Evolutionary conservation across 306 rosid species (phyloP), one percentile per base, ranked within the genome.

Genomic region (Fagus sylvatica): DNA sequence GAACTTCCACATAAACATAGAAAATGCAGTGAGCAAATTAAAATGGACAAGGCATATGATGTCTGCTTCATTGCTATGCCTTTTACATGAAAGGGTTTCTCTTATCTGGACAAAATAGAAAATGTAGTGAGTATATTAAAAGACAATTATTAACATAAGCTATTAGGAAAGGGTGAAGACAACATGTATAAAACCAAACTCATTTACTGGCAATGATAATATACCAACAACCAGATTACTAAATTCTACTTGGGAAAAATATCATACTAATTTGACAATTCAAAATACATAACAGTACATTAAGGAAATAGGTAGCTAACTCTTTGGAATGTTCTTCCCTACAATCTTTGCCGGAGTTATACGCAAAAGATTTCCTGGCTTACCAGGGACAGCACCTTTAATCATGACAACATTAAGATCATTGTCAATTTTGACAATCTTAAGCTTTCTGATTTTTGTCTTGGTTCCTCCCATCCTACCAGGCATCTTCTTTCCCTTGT

Each of bases 391-490:
- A 75, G 97, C 99, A 12, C 99, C 99, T 81, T 91, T 91, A 90
- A 95, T 93, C 93, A 95, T 84, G 5, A 95, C 74, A 11, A 90
- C 98, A 74, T 95, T 95, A 36, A 95, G 94, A 28, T 95, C 98
- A 30, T 86, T 87, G 79, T 93, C 98, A 19, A 95, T 85, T 80
- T 95, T 95, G 10, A 95, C 97, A 81, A 95, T 91, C 88, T 85
- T 93, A n/a, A 93, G 98, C 89, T 93, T 95, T 77, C 98, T 85
- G 28, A 88, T 93, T 91, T 95, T 95, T 3, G 76, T 88, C 71
- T 89, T 95, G 49, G 91, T 89, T 80, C 99, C 99, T 77, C 98
- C 99, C 99, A 95, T 95, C 83, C 98, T 85, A 6, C 99, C 98
- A 41, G 99, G 98, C 99, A 95, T 95, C 90, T 95, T 95, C 89